Evolutionary conservation across 495 filamentous ascomycete species (phyloP).

Genomic region (Aspergillus leporis): DNA sequence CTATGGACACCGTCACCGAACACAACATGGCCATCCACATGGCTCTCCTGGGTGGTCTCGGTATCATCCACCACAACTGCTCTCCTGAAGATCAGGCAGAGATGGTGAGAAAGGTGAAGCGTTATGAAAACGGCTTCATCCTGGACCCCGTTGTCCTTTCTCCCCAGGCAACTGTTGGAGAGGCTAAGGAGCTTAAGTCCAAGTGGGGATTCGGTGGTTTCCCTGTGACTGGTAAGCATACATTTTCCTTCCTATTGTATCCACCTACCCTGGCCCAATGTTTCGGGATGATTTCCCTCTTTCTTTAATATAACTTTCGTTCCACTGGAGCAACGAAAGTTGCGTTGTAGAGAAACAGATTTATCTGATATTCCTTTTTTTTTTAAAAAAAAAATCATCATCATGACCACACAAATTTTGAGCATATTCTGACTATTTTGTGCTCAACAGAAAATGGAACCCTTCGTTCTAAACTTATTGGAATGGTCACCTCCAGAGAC

Average conservation of each 20-base stretch:
- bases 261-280: conserved; percentile 15
- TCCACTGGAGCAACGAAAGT: conserved; percentile 89
- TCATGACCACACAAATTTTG: not conserved
- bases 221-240: conserved; percentile 89
- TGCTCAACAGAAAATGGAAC: conserved; percentile 76
- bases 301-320: conserved; percentile 96
- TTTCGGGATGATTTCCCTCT: conserved; percentile 70
- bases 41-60: conserved; percentile 92
- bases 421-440: conserved; percentile 21
- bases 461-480: conserved; percentile 90
- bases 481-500: conserved; percentile 96
- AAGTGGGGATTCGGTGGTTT: conserved; percentile 99
- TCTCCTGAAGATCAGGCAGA: conserved; percentile 91
- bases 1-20: conserved; percentile 99
- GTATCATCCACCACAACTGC: conserved; percentile 99
- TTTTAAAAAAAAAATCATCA: conserved; percentile 2
- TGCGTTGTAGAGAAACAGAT: conserved; percentile 76
- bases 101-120: conserved; percentile 99
- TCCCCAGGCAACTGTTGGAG: conserved; percentile 82
- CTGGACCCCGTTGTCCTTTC: conserved; percentile 91
- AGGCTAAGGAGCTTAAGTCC: conserved; percentile 90
- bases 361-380: conserved; percentile 36
- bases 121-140: conserved; percentile 99
- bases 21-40: conserved; percentile 99
- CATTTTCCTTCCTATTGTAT: conserved; percentile 17